phyloP scores from a whole-genome alignment of 805 yeast species.

The Saccharomycodes ludwigii region DNA sequence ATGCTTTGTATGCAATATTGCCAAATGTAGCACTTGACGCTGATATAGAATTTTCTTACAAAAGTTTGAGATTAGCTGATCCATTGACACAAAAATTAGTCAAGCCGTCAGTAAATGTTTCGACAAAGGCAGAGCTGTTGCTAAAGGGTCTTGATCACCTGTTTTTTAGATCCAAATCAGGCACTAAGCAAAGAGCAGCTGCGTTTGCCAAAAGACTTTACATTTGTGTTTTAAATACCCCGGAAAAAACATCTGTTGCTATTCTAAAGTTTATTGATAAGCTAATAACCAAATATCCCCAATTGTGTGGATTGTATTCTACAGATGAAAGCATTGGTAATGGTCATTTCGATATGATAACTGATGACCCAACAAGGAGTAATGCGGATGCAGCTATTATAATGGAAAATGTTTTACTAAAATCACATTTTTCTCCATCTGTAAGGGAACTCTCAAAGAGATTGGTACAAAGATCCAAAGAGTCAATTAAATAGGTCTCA shows the following conservation, averaged over 20 bases:
- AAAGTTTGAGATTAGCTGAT: constrained; percentile 68
- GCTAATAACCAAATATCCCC: constrained; percentile 57
- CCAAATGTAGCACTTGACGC: constrained; percentile 63
- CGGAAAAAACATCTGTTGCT: constrained; percentile 80
- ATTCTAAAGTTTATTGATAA: constrained; percentile 67
- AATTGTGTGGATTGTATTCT: constrained; percentile 61
- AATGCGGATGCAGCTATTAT: constrained; percentile 82
- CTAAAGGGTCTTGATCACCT: constrained; percentile 67
- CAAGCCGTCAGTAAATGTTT: constrained; percentile 69
- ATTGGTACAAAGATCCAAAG: constrained; percentile 26
- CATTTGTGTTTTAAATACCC: constrained; percentile 54
- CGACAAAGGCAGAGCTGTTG: constrained; percentile 79
- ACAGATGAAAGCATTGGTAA: constrained; percentile 83
- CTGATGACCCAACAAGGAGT: constrained; percentile 51
- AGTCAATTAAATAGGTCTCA: constrained; percentile 11
- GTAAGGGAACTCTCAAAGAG: constrained; percentile 56
- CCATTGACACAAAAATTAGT: constrained; percentile 40
- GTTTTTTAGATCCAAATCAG: constrained; percentile 65
- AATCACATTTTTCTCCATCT: constrained; percentile 72
- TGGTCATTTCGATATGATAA: constrained; percentile 59
- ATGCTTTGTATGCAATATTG: constrained; percentile 57
- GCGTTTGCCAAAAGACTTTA: constrained; percentile 79
- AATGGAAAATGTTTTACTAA: constrained; percentile 77
- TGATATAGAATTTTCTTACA: constrained; percentile 77
- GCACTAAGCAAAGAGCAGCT: constrained; percentile 52